Conservation (phyloP, 768 basidiomycete species). For the Suillus discolor region DNA sequence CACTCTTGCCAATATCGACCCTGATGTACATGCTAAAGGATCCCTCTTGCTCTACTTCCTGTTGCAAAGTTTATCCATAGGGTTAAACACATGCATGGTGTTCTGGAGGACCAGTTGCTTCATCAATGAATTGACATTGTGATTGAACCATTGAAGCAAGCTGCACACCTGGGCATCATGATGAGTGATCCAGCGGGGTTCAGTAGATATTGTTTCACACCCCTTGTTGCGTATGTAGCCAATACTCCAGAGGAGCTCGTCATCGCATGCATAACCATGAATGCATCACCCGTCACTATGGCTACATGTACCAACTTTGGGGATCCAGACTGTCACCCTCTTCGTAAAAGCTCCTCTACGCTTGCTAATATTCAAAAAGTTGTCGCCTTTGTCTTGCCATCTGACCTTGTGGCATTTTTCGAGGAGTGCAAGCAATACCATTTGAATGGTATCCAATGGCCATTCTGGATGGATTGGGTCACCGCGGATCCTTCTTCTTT, state of each 20-base stretch:
- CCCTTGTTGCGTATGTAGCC: conserved; percentile 32
- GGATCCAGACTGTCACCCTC: conserved; percentile 28
- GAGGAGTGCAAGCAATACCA: neutral
- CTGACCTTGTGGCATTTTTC: conserved; percentile 8
- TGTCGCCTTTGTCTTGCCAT: neutral
- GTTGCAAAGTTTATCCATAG: conserved; percentile 22
- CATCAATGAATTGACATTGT: conserved; percentile 22
- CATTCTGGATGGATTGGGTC: conserved; percentile 41
- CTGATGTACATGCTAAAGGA: conserved; percentile 16
- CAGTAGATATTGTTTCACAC: conserved; percentile 16
- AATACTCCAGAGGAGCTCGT: conserved; percentile 11
- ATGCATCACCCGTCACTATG: conserved; percentile 34
- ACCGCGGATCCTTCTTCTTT: conserved; percentile 36
- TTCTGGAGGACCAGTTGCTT: conserved; percentile 20
- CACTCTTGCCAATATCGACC: conserved; percentile 16
- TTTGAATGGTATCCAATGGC: conserved; percentile 18
- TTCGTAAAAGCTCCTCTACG: conserved; percentile 25
- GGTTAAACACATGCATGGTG: conserved; percentile 2
- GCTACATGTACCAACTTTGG: conserved; percentile 33
- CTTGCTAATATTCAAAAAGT: conserved; percentile 20
- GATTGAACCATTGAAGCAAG: conserved; percentile 19
- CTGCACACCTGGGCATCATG: conserved; percentile 21
- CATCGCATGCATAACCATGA: conserved; percentile 15
- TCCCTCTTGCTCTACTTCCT: conserved; percentile 22
- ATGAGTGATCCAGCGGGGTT: conserved; percentile 26